Conservation (phyloP, 164 flowering plant species). For the Kingdonia uniflora region DNA sequence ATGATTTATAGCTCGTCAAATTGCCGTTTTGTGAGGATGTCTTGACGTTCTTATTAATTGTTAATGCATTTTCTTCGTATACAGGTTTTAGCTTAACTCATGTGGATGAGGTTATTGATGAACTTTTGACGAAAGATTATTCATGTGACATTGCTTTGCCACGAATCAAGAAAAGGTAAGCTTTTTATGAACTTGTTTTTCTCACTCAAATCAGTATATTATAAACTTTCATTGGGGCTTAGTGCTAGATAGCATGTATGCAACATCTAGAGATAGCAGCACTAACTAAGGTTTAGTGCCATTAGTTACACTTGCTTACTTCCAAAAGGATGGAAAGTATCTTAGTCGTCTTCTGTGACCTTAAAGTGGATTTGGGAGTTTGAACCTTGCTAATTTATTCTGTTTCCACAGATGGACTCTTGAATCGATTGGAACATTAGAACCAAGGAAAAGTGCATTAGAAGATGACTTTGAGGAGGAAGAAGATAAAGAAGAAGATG, state of each 20-base stretch:
- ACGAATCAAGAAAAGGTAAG: constrained; percentile 82
- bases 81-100: constrained; percentile 72
- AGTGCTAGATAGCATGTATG: too few species aligned
- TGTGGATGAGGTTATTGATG: constrained; percentile 93
- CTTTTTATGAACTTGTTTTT: background rate
- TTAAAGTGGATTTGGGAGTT: too few species aligned
- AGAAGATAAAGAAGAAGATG: constrained; percentile 92
- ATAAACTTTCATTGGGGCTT: too few species aligned
- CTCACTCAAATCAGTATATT: too few species aligned
- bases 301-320: too few species aligned
- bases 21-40: background rate
- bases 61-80: background rate
- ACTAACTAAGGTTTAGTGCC: too few species aligned
- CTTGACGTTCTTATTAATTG: background rate
- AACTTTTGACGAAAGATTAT: constrained; percentile 79
- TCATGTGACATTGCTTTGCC: constrained; percentile 93
- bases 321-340: too few species aligned
- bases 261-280: too few species aligned
- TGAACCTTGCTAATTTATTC: constrained; percentile 1
- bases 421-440: constrained; percentile 60
- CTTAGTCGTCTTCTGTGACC: too few species aligned
- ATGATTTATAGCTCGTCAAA: too few species aligned
- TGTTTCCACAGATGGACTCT: constrained; percentile 59
- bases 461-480: constrained; percentile 99
- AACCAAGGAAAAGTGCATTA: constrained; percentile 89